phyloP scores from a whole-genome alignment of 164 flowering plant species.

The Brasenia schreberi region DNA sequence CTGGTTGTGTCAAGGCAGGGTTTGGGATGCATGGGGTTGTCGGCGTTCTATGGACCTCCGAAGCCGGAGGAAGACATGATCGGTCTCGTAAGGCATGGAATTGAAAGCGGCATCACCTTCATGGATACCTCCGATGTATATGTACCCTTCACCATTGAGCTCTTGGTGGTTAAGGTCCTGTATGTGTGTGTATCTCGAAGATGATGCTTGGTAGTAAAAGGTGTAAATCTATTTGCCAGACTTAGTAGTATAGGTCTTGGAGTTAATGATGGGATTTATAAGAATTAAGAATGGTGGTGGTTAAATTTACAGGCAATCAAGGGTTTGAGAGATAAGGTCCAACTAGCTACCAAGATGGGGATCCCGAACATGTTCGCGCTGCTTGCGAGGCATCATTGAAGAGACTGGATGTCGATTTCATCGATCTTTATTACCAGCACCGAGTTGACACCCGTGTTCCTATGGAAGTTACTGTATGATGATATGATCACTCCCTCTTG shows the following conservation, averaged over 20 bases:
- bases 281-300: background rate
- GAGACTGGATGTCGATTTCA: conserved; percentile 8
- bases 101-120: conserved; percentile 21
- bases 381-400: conserved; percentile 9
- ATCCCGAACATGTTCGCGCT: conserved; percentile 6
- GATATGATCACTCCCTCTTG: no score
- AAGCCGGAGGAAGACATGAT: conserved; percentile 26
- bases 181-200: no score
- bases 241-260: background rate
- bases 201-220: background rate
- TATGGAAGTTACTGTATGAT: conserved; percentile 8
- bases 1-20: conserved; percentile 20
- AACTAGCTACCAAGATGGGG: conserved; percentile 16
- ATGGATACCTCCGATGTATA: conserved; percentile 34
- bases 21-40: conserved; percentile 29
- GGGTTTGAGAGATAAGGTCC: conserved; percentile 12
- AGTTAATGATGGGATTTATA: background rate
- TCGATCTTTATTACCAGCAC: conserved; percentile 12
- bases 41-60: conserved; percentile 20
- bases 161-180: conserved; percentile 18
- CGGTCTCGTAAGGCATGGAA: conserved; percentile 21
- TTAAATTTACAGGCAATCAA: conserved; percentile 12
- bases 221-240: background rate
- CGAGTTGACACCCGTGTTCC: conserved; percentile 7
- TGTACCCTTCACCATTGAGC: conserved; percentile 25